Evolutionary conservation across 305 asterid species (phyloP).

Genomic region (Andrographis paniculata): DNA sequence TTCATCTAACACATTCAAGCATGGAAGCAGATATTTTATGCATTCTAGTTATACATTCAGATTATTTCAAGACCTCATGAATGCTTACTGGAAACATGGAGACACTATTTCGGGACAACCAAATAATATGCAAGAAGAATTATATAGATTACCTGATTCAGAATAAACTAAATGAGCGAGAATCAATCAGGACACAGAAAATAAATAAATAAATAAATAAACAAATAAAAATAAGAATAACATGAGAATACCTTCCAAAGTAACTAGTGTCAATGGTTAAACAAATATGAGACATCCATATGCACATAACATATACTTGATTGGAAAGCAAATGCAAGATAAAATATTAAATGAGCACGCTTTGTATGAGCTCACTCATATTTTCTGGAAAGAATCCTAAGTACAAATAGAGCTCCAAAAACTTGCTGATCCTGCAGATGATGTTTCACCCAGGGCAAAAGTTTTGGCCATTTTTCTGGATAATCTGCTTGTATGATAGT

Average conservation of each 20-base stretch:
- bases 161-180: not conserved
- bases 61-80: not conserved
- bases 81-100: not conserved
- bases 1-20: too few relatives aligned
- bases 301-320: not conserved
- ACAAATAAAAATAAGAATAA: too few relatives aligned
- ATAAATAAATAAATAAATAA: too few relatives aligned
- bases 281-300: not conserved
- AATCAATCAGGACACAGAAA: not conserved
- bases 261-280: not conserved
- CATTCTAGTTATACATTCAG: not conserved
- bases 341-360: not conserved
- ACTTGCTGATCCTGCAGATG: conserved; percentile 91
- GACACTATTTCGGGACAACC: not conserved
- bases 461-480: conserved; percentile 97
- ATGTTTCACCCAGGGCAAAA: conserved; percentile 86
- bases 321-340: not conserved
- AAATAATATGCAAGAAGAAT: not conserved
- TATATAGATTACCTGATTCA: not conserved
- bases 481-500: conserved; percentile 82
- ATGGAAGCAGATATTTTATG: too few relatives aligned
- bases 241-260: not conserved
- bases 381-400: conserved; percentile 87
- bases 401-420: conserved; percentile 87
- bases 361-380: conserved; percentile 66